Evolutionary conservation across 495 filamentous ascomycete species (phyloP).

Genomic region (Penicillium ochrochloron): DNA sequence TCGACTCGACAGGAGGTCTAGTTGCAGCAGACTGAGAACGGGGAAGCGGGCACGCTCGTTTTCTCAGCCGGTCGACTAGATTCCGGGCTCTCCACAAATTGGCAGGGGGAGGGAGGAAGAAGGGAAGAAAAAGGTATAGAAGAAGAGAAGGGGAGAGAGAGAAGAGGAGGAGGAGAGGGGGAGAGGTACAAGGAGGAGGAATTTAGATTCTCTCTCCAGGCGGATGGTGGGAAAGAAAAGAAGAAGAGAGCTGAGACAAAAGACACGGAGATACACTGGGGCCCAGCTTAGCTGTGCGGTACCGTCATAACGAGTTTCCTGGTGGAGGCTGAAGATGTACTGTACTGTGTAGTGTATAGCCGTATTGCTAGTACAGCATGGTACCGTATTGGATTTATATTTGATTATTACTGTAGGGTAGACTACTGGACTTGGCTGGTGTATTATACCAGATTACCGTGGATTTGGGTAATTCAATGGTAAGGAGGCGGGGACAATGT

Average conservation of each 20-base stretch:
- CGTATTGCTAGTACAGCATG: neutral
- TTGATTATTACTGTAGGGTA: neutral
- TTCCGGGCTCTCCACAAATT: constrained; percentile 54
- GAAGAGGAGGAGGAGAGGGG: constrained; percentile 39
- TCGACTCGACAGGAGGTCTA: constrained; percentile 53
- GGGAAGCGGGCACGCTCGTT: constrained; percentile 36
- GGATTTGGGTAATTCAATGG: constrained; percentile 5
- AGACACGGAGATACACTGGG: constrained; percentile 38
- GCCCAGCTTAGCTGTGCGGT: constrained; percentile 35
- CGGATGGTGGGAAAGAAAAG: constrained; percentile 51
- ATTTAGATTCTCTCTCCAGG: constrained; percentile 55
- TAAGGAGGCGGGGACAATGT: constrained; percentile 23
- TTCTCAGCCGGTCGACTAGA: constrained; percentile 37
- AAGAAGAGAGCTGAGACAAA: constrained; percentile 47
- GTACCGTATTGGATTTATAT: neutral
- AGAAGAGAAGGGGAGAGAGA: constrained; percentile 43
- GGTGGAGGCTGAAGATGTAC: constrained; percentile 35
- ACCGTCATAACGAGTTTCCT: constrained; percentile 31
- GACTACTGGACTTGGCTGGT: constrained; percentile 1
- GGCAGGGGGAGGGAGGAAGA: constrained; percentile 59
- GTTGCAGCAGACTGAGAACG: constrained; percentile 32
- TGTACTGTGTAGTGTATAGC: neutral
- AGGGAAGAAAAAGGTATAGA: constrained; percentile 54
- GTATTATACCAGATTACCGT: constrained; percentile 10
- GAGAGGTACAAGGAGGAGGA: constrained; percentile 40